Evolutionary conservation across 495 filamentous ascomycete species (phyloP).

Genomic region (Neurospora sp.): DNA sequence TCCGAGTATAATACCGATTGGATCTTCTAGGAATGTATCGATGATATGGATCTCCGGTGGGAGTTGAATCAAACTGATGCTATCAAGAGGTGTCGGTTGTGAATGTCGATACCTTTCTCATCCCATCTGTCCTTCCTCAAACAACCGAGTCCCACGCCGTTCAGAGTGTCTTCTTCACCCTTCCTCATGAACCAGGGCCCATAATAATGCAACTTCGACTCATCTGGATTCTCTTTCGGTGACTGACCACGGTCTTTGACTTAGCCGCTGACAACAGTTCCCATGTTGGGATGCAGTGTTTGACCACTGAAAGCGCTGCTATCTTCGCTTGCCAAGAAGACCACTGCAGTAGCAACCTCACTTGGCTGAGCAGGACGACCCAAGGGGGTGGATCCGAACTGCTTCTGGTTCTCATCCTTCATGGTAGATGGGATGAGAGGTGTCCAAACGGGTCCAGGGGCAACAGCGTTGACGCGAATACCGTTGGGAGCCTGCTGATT

Average conservation of each 20-base stretch:
- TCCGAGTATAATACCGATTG: neutral
- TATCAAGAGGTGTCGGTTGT: neutral
- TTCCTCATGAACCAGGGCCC: neutral
- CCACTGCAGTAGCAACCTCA: conserved; percentile 74
- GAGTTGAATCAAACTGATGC: neutral
- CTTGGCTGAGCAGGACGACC: conserved; percentile 67
- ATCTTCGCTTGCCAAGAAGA: conserved; percentile 72
- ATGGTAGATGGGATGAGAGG: conserved; percentile 75
- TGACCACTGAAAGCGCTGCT: conserved; percentile 56
- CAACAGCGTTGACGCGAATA: conserved; percentile 73
- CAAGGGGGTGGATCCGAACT: conserved; percentile 64
- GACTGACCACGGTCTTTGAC: neutral
- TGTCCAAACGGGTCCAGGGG: conserved; percentile 78
- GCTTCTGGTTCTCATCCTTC: conserved; percentile 56
- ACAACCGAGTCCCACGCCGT: neutral
- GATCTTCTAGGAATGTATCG: neutral
- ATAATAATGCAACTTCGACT: neutral
- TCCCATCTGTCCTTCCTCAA: neutral
- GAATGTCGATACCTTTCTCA: neutral
- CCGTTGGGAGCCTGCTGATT: conserved; percentile 65
- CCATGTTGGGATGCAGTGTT: conserved; percentile 60
- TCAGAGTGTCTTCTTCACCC: neutral
- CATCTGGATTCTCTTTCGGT: neutral
- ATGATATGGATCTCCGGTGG: neutral
- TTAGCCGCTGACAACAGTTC: conserved; percentile 51